Base-by-base conservation (phyloP, 495 filamentous ascomycete species). In the Trichocladium uniseriatum region DNA sequence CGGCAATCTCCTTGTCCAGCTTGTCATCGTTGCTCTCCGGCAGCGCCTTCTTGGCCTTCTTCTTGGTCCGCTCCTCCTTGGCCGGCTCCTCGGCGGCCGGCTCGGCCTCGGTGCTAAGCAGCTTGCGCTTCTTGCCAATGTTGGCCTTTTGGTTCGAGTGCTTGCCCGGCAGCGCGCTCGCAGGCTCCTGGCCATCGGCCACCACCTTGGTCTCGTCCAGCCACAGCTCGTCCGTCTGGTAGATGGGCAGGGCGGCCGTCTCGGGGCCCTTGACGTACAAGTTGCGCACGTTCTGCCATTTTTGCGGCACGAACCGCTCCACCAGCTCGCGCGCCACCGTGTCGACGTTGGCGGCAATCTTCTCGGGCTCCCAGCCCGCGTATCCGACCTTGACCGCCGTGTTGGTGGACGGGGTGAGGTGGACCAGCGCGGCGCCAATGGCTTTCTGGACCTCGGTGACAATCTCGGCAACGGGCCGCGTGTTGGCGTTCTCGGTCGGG, bases 211-310 rank as follows among this genome's bases (percentile, higher is more conserved):
- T 72, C 54, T 90, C 84, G 43, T 88, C 84, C 28, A 84, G 69
- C 87, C 90, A 98, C 44, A 98, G 68, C 71, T 97, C 86, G 58
- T 83, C 79, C 8, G 92, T 84, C 59, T 96, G 71, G 84, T 87
- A 98, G 52, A 98, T 81, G 13, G 92, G 92, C 56, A 98, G 71
- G 11, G 90, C 87, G 50, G 79, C 84, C 9, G 89, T 94, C 55
- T 83, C 79, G 9, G 86, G 81, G 6, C 85, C 84, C 74, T 97
- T 98, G 68, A 98, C 73, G 69, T 95, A 89, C 39, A 97, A 63
- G 40, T 77, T 76, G 65, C 82, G 81, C 43, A 97, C 78, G 60
- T 86, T 88, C 51, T 78, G 77, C 89, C 89, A 96, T 48, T 86
- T 81, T 56, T 87, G 81, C 5, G 89, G 76, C 5, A 97, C 76